These are phyloP conservation scores for Arthrobotrys sphaeroides DNA, from an alignment of 2,329 filamentous ascomycete species.

Conservation along the genomic window DNA sequence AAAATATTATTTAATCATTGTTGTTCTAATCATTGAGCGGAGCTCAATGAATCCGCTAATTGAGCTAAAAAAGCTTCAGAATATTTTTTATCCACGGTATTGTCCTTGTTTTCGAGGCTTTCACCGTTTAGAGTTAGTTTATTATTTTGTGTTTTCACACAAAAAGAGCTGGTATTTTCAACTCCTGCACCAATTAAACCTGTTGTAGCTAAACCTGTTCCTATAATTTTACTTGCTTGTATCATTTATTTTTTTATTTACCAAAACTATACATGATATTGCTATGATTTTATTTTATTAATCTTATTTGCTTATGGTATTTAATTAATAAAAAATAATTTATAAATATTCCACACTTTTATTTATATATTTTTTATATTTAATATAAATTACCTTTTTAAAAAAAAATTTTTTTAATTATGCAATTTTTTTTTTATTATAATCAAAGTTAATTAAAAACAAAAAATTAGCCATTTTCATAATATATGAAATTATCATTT, in stretches of 20 bases:
- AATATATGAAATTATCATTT: neutral
- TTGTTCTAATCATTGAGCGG: too few relatives aligned
- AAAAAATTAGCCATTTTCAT: conserved; percentile 16
- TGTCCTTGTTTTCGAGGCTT: neutral
- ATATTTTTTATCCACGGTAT: conserved; percentile 1
- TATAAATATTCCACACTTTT: conserved; percentile 22
- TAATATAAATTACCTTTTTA: neutral
- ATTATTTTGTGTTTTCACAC: too few relatives aligned
- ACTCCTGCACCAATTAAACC: neutral
- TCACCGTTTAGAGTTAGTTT: too few relatives aligned
- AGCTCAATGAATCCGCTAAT: neutral
- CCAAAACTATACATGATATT: too few relatives aligned
- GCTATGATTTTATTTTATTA: too few relatives aligned
- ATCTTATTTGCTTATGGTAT: too few relatives aligned
- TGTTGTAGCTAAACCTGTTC: neutral
- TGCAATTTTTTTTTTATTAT: conserved; percentile 8
- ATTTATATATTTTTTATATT: conserved; percentile 1
- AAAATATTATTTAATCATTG: too few relatives aligned
- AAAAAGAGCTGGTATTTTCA: too few relatives aligned
- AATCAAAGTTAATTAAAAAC: conserved; percentile 8
- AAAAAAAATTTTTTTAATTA: neutral
- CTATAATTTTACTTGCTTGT: too few relatives aligned
- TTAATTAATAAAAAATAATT: too few relatives aligned
- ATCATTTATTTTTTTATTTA: too few relatives aligned
- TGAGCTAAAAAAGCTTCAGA: neutral